Evolutionary conservation across 306 rosid species (phyloP).

Genomic region (Quercus gilva): DNA sequence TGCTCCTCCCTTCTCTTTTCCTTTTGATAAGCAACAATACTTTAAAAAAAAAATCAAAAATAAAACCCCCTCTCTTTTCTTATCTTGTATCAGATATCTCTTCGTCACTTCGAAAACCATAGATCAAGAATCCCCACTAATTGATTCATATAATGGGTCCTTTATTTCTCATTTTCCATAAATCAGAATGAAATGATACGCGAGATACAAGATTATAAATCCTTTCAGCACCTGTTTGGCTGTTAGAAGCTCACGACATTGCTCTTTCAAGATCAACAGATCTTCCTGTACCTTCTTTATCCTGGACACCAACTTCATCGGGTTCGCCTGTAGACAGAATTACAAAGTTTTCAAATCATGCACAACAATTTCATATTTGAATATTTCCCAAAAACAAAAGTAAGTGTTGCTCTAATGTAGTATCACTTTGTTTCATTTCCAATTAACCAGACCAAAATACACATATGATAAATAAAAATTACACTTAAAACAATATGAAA

Average conservation of each 20-base stretch:
- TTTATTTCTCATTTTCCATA: not conserved
- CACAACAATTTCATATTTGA: not conserved
- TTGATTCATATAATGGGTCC: not conserved
- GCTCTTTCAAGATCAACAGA: conserved; percentile 58
- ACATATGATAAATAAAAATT: no score
- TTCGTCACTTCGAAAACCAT: not conserved
- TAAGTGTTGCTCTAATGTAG: not conserved
- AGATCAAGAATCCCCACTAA: not conserved
- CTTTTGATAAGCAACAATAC: no score
- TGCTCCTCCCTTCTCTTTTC: not conserved
- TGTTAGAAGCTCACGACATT: conserved; percentile 71
- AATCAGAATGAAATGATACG: not conserved
- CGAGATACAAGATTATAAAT: not conserved
- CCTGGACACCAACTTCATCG: conserved; percentile 78
- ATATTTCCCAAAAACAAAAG: not conserved
- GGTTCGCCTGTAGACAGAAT: conserved; percentile 55
- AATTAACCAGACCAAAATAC: not conserved
- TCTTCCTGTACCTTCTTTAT: conserved; percentile 77
- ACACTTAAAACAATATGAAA: no score
- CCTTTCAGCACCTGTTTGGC: conserved; percentile 70
- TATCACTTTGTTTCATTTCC: not conserved
- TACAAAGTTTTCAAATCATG: not conserved
- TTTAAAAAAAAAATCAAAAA: no score
- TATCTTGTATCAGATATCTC: not conserved
- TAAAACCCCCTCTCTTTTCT: not conserved